These are phyloP conservation scores for Clarireedia paspali DNA, from an alignment of 2,329 filamentous ascomycete genomes.

Conservation along the genomic window DNA sequence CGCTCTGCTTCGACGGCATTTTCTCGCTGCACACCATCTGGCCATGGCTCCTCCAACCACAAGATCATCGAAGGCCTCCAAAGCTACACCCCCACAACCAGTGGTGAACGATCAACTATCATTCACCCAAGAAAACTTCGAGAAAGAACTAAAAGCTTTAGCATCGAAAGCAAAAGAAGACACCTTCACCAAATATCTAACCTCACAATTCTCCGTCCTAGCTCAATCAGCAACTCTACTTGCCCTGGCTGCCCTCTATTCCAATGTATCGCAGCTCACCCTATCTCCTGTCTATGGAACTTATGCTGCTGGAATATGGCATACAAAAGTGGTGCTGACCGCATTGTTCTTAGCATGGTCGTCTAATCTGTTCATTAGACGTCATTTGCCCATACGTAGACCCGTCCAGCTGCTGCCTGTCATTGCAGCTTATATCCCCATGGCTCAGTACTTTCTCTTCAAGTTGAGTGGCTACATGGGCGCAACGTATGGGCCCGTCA, in stretches of 20 bases:
- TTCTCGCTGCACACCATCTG: constrained; percentile 10
- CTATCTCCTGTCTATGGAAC: constrained; percentile 85
- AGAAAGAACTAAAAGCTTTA: constrained; percentile 28
- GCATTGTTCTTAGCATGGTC: constrained; percentile 68
- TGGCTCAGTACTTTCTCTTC: constrained; percentile 65
- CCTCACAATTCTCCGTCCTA: constrained; percentile 24
- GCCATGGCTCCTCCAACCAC: constrained; percentile 11
- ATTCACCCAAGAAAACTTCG: constrained; percentile 29
- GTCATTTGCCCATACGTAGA: constrained; percentile 39
- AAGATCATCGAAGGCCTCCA: constrained; percentile 11
- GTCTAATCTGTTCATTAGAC: constrained; percentile 49
- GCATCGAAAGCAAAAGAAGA: constrained; percentile 29
- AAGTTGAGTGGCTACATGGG: constrained; percentile 58
- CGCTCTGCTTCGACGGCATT: not conserved
- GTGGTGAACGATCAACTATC: not conserved
- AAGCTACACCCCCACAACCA: not conserved
- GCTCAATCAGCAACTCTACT: constrained; percentile 38
- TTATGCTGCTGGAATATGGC: constrained; percentile 67
- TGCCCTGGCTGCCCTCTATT: constrained; percentile 52
- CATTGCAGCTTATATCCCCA: constrained; percentile 67
- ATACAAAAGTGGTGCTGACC: constrained; percentile 57
- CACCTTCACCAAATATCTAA: constrained; percentile 25
- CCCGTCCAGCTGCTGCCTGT: constrained; percentile 55
- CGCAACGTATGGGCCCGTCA: constrained; percentile 61
- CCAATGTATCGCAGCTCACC: constrained; percentile 64